Conservation (phyloP, 2,329 filamentous ascomycete genomes). For the Pseudogymnoascus verrucosus region DNA sequence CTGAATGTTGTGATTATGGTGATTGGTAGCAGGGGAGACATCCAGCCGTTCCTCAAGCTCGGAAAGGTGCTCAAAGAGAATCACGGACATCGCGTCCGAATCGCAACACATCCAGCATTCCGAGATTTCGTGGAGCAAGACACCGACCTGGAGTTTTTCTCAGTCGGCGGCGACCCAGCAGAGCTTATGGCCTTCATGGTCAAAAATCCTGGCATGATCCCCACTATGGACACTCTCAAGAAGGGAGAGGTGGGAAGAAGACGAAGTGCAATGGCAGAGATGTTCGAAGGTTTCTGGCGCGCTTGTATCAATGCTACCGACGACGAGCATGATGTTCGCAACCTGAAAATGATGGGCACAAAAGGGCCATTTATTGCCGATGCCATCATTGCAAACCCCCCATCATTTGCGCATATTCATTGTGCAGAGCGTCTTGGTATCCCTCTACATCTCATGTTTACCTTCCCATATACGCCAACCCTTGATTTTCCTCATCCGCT, state of each 20-base stretch:
- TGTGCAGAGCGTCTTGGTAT: conserved; percentile 66
- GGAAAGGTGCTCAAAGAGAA: conserved; percentile 63
- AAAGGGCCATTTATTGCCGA: conserved; percentile 60
- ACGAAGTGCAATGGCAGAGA: conserved; percentile 65
- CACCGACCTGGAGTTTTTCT: conserved; percentile 68
- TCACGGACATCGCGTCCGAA: conserved; percentile 66
- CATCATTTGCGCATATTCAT: conserved; percentile 69
- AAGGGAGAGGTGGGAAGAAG: conserved; percentile 64
- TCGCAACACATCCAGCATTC: conserved; percentile 73
- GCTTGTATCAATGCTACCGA: conserved; percentile 69
- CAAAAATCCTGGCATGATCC: conserved; percentile 75
- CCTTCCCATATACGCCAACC: conserved; percentile 70
- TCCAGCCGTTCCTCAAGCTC: conserved; percentile 71
- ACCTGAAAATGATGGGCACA: conserved; percentile 56
- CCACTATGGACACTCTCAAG: conserved; percentile 62
- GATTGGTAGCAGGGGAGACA: conserved; percentile 71
- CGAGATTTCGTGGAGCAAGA: conserved; percentile 67
- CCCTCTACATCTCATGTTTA: conserved; percentile 77
- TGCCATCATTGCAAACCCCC: conserved; percentile 80
- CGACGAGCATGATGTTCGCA: conserved; percentile 53
- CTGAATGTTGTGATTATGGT: conserved; percentile 80
- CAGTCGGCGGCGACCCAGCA: conserved; percentile 68
- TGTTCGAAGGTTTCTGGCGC: conserved; percentile 78
- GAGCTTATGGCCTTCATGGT: conserved; percentile 80
- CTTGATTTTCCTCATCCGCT: conserved; percentile 67